Evolutionary conservation across 495 filamentous ascomycete species (phyloP).

Genomic region (Xylaria scruposa): DNA sequence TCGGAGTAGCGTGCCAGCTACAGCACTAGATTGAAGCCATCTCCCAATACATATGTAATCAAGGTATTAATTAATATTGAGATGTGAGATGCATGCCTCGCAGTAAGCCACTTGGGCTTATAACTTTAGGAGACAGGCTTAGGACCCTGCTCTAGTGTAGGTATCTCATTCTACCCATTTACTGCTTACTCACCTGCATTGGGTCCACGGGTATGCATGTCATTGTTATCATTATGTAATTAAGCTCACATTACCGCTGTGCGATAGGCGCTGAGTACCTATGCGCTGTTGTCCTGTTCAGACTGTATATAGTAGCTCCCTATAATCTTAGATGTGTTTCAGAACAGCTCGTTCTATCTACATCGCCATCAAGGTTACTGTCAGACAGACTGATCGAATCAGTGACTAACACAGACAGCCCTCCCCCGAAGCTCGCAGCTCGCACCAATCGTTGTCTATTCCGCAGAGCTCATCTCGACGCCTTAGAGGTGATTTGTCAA

Average conservation of each 20-base stretch:
- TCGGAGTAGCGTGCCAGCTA: neutral
- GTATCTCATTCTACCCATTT: neutral
- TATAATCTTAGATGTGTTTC: neutral
- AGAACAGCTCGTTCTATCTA: neutral
- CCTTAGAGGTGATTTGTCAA: slow-evolving; percentile 22
- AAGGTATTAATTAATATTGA: no score
- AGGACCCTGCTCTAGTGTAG: neutral
- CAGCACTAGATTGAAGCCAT: neutral
- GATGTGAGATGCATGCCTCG: neutral
- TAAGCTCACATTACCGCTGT: no score
- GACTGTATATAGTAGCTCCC: neutral
- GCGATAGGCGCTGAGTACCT: no score
- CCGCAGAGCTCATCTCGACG: neutral
- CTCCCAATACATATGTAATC: neutral
- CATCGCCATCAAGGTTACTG: neutral
- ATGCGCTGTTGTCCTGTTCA: no score
- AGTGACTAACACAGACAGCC: neutral
- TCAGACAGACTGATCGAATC: neutral
- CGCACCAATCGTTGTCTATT: slow-evolving; percentile 1
- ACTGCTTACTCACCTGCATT: neutral
- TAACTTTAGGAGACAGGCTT: no score
- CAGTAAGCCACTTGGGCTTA: neutral
- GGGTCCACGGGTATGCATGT: neutral
- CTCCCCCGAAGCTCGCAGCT: neutral
- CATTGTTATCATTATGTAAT: slow-evolving; percentile 1